phyloP scores from a whole-genome alignment of 176 grass and related monocot genomes.

The Paspalum vaginatum region DNA sequence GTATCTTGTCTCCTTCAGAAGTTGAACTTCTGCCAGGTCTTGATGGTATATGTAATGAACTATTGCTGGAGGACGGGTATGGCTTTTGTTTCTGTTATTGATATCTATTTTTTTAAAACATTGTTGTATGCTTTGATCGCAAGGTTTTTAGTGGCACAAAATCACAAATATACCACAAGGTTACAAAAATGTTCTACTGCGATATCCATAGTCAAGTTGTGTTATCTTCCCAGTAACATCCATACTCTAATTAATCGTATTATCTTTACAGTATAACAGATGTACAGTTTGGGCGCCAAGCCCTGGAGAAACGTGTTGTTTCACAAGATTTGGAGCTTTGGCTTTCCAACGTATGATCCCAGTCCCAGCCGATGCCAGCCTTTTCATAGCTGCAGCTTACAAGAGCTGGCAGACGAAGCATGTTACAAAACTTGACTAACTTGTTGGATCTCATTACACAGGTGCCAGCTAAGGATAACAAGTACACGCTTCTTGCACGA shows the following conservation, averaged over 20 bases:
- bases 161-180: neutral
- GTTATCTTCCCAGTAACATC: neutral
- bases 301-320: conserved; percentile 89
- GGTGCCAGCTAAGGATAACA: conserved; percentile 83
- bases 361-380: neutral
- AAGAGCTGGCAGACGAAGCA: neutral
- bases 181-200: neutral
- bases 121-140: neutral
- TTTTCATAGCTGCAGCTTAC: neutral
- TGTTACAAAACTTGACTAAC: conserved; percentile 13
- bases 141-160: conserved; percentile 25
- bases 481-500: conserved; percentile 95
- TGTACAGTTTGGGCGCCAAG: conserved; percentile 77
- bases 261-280: conserved; percentile 75
- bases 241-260: conserved; percentile 20
- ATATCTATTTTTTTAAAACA: conserved; percentile 5
- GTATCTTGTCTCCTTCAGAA: conserved; percentile 48
- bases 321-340: conserved; percentile 98
- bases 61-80: conserved; percentile 93
- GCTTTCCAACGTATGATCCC: conserved; percentile 80
- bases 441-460: conserved; percentile 42
- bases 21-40: conserved; percentile 87
- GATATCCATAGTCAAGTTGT: neutral
- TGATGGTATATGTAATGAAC: conserved; percentile 85
- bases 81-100: conserved; percentile 8